A percentile compares a stretch with the other conserved stretches of the same genome.
Conservation (phyloP, 176 grass and related monocot genomes). For the Lolium rigidum region DNA sequence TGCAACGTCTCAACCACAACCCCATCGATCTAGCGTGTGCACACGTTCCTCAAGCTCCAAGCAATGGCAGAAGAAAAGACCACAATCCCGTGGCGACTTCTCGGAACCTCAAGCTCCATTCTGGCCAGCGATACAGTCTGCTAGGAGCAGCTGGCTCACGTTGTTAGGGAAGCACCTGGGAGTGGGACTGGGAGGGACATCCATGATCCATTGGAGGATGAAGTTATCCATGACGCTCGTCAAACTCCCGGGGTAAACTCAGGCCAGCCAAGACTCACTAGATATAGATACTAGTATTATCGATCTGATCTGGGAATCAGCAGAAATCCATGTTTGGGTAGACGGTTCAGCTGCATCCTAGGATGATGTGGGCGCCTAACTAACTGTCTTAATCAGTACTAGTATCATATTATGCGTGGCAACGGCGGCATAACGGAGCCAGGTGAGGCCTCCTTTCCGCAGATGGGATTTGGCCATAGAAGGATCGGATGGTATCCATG, state of each 20-base stretch:
- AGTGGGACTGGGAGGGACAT: too few species aligned
- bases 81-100: neutral
- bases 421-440: neutral
- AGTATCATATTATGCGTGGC: neutral
- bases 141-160: too few species aligned
- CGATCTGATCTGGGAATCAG: neutral
- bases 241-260: too few species aligned
- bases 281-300: too few species aligned
- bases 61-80: slow-evolving; percentile 1
- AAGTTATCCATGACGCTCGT: too few species aligned
- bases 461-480: too few species aligned
- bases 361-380: too few species aligned
- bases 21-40: neutral
- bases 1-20: neutral
- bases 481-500: too few species aligned
- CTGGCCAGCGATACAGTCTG: neutral
- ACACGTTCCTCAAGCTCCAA: slow-evolving; percentile 38
- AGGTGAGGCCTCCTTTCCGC: neutral
- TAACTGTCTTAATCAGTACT: neutral
- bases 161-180: too few species aligned
- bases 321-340: neutral
- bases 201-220: too few species aligned
- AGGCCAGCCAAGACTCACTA: too few species aligned
- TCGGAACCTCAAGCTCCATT: neutral
- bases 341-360: neutral